These are phyloP conservation scores for Fusarium beomiforme DNA, from an alignment of 2,329 filamentous ascomycete genomes.

Conservation along the genomic window DNA sequence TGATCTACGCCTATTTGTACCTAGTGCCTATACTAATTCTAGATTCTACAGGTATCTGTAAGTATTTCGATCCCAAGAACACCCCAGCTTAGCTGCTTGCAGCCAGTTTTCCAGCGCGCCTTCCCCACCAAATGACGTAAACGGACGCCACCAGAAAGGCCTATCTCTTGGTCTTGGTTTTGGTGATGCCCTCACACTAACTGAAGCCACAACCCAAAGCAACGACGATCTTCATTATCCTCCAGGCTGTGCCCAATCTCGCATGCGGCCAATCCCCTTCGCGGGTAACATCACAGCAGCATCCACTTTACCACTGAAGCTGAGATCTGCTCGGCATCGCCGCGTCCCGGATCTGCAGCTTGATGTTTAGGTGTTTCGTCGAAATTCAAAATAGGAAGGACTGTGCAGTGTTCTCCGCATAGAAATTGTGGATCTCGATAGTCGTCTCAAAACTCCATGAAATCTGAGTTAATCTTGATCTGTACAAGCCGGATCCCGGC, in stretches of 20 bases:
- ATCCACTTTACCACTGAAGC: conserved; percentile 8
- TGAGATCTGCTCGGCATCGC: conserved; percentile 34
- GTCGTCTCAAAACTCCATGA: not conserved
- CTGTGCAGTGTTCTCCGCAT: conserved; percentile 10
- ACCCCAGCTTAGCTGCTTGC: conserved; percentile 13
- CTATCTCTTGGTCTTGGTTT: conserved; percentile 12
- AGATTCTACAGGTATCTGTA: not conserved
- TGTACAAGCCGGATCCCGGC: conserved; percentile 5
- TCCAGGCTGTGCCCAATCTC: conserved; percentile 14
- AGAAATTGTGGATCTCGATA: conserved; percentile 11
- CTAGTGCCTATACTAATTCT: not conserved
- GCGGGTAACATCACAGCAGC: not conserved
- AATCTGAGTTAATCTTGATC: conserved; percentile 13
- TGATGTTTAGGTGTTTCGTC: conserved; percentile 23
- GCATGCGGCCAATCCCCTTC: conserved; percentile 4
- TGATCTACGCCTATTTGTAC: not conserved
- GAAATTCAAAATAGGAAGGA: not conserved
- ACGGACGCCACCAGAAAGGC: conserved; percentile 19
- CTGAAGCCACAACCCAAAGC: conserved; percentile 18
- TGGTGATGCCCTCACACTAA: conserved; percentile 33
- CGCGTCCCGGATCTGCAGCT: conserved; percentile 27
- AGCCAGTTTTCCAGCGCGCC: conserved; percentile 23
- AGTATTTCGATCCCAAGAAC: not conserved
- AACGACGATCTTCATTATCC: conserved; percentile 31
- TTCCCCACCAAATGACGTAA: conserved; percentile 37